Percentiles rank a stretch among this genome's conserved stretches.
These are phyloP conservation scores for Dryas integrifolia DNA, from an alignment of 331 rosid species.

Conservation along the genomic window DNA sequence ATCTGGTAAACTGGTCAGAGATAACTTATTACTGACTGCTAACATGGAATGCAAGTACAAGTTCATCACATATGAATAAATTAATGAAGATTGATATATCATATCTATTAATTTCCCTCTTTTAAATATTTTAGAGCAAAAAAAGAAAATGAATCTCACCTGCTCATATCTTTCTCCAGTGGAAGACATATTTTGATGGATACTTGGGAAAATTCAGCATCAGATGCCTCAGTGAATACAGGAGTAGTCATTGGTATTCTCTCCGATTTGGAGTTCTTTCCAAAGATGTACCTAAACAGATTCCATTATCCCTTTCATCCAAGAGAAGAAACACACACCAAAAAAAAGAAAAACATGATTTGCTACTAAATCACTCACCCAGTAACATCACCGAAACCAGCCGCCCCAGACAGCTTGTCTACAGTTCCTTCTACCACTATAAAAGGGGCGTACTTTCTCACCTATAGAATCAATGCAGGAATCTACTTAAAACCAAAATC, in stretches of 20 bases:
- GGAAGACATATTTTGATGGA: constrained; percentile 88
- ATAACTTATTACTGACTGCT: constrained; percentile 2
- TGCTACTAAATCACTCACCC: constrained; percentile 46
- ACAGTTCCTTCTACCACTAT: constrained; percentile 64
- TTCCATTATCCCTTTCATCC: constrained; percentile 8
- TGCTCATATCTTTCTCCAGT: constrained; percentile 52
- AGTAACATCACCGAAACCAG: constrained; percentile 72
- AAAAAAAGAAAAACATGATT: neutral
- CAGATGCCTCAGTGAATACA: constrained; percentile 69
- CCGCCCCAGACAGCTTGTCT: constrained; percentile 71
- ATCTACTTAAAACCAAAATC: neutral
- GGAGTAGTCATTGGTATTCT: constrained; percentile 94
- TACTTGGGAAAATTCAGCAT: constrained; percentile 45
- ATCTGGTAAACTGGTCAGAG: constrained; percentile 63
- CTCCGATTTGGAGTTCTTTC: constrained; percentile 65
- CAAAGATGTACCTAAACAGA: constrained; percentile 62
- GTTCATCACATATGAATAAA: neutral
- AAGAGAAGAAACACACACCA: neutral
- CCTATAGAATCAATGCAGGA: constrained; percentile 41
- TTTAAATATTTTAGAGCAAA: neutral
- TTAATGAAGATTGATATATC: neutral
- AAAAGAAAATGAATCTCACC: constrained; percentile 33
- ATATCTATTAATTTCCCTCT: neutral
- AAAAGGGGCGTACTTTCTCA: constrained; percentile 66
- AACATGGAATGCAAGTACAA: neutral